Evolutionary conservation across 345 rosid genomes (phyloP).

Genomic region (Lepidium africanum): DNA sequence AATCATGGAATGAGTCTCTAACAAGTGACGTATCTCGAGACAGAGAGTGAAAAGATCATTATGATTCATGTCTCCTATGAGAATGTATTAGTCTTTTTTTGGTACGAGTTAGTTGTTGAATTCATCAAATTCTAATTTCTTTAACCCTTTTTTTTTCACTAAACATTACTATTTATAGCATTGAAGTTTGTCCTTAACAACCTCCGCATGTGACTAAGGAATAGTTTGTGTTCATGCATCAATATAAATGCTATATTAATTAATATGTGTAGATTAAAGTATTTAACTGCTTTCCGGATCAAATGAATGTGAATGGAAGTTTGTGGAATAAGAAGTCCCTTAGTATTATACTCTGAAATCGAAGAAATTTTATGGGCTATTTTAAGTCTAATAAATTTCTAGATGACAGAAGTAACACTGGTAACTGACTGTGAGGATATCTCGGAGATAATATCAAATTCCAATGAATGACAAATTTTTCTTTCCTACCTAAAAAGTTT

Average conservation of each 20-base stretch:
- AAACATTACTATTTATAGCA: neutral
- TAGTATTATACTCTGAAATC: too few relatives aligned
- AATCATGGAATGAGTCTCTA: neutral
- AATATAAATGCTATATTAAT: neutral
- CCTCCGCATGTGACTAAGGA: neutral
- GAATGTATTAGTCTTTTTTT: neutral
- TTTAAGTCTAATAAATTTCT: too few relatives aligned
- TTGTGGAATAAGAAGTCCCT: too few relatives aligned
- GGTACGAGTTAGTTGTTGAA: conserved; percentile 3
- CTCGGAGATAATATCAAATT: too few relatives aligned
- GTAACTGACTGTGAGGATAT: too few relatives aligned
- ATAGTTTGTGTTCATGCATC: neutral
- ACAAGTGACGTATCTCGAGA: neutral
- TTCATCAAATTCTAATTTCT: neutral
- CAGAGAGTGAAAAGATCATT: neutral
- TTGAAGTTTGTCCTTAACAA: neutral
- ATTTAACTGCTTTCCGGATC: too few relatives aligned
- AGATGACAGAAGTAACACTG: too few relatives aligned
- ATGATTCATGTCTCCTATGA: conserved; percentile 1
- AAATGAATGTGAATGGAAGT: too few relatives aligned
- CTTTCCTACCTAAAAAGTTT: too few relatives aligned
- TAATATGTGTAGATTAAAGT: neutral
- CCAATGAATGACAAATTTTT: too few relatives aligned
- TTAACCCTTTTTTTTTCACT: too few relatives aligned
- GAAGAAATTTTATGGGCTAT: too few relatives aligned